These are phyloP conservation scores for Cyberlindnera xylosilytica DNA, from an alignment of 805 yeast genomes.

Conservation along the genomic window DNA sequence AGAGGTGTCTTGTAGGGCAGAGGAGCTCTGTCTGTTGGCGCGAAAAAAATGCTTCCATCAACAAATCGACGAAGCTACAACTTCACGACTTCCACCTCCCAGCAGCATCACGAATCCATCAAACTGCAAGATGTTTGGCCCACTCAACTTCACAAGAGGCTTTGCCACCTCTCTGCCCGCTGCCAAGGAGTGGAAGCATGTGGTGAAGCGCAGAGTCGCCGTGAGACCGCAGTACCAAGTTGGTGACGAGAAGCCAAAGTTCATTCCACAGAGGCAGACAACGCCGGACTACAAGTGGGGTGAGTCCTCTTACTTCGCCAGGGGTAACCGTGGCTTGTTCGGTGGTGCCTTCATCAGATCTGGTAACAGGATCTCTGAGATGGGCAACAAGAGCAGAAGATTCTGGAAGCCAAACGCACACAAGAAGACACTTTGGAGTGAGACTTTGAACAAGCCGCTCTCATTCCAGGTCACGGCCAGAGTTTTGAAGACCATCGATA, in stretches of 20 bases:
- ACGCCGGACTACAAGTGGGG: constrained; percentile 76
- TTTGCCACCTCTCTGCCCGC: constrained; percentile 18
- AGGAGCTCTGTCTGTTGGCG: too few relatives aligned
- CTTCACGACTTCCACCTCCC: too few relatives aligned
- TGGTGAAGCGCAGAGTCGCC: constrained; percentile 47
- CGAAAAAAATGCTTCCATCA: too few relatives aligned
- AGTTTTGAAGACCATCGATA: constrained; percentile 81
- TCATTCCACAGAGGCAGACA: constrained; percentile 42
- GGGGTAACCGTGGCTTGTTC: constrained; percentile 82
- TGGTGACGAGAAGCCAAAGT: constrained; percentile 51
- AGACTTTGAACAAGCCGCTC: constrained; percentile 53
- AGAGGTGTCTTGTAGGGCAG: too few relatives aligned
- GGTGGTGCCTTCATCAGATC: constrained; percentile 83
- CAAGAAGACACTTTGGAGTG: constrained; percentile 79
- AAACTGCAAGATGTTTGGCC: constrained; percentile 11
- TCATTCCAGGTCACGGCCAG: constrained; percentile 67
- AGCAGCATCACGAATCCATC: too few relatives aligned
- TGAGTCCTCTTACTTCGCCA: constrained; percentile 72
- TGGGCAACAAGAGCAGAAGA: constrained; percentile 65
- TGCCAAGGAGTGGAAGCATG: constrained; percentile 38
- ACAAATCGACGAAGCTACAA: too few relatives aligned
- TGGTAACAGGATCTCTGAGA: constrained; percentile 77
- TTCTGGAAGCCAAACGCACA: constrained; percentile 85
- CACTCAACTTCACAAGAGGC: constrained; percentile 19
- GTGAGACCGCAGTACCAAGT: constrained; percentile 40